Base-by-base conservation (phyloP, 75 land plant species). In the Cryptomeria japonica region DNA sequence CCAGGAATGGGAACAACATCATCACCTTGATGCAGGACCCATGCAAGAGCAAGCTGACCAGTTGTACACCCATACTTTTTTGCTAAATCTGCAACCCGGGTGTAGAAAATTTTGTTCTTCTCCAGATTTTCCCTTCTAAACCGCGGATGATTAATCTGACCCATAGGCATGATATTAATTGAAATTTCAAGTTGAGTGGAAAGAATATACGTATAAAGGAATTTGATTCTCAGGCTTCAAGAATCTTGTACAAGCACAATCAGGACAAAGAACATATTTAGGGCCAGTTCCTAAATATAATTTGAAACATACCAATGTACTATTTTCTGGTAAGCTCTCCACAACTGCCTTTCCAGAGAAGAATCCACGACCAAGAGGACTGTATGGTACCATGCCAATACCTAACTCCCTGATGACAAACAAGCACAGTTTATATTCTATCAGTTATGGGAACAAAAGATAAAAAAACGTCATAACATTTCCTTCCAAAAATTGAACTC, bases 331-430 rank as follows among this genome's bases (percentile, higher is more conserved):
- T 70, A 95, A 82, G 16, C 78, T 87, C 84, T 95, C 95, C 22
- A 91, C 88, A 38, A 85, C 86, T 13, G 88, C 90, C 85, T 88
- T 93, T 14, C 96, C 93, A 88, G 90, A 91, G 83, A 95, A 95
- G 86, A 95, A 92, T n/a, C 96, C 95, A 34, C 94, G 88, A 46
- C 95, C 95, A 31, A 95, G 91, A 75, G 96, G 95, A 87, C 94
- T 91, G 72, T 94, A 94, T 72, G 91, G 89, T 64, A 94, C 95
- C 41, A 95, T 91, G 51, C 96, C 95, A 82, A 95, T 95, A 8
- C 96, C 96, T 72, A 94, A 92, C 84, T 95, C 93, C 87, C 96
- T 95, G 87, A 80, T 8, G 16, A 80, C 7, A 32, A 84, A 83
- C 36, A 86, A 14, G 16, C 19, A 72, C 19, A 86, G 4, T 38